phyloP scores from a whole-genome alignment of 2,329 filamentous ascomycete species.

The Diaporthe sp. region DNA sequence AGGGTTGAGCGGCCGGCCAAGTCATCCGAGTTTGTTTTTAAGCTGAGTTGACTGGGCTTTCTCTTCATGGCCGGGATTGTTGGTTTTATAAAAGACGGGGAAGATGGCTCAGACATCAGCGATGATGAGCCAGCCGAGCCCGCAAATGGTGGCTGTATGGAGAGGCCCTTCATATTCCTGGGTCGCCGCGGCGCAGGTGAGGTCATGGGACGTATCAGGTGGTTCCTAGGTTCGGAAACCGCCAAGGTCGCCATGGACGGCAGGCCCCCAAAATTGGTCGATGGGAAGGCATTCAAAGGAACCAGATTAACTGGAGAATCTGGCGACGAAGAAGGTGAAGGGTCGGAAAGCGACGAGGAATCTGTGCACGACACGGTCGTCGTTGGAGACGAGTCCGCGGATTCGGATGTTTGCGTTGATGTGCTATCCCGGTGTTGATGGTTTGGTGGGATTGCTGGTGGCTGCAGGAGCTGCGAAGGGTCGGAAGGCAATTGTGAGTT shows the following conservation, averaged over 20 bases:
- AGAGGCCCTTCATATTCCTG: conserved; percentile 88
- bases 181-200: conserved; percentile 78
- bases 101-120: conserved; percentile 75
- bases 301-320: conserved; percentile 86
- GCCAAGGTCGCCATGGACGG: conserved; percentile 62
- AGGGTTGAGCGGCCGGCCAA: conserved; percentile 63
- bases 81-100: conserved; percentile 85
- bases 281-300: conserved; percentile 77
- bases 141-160: conserved; percentile 76
- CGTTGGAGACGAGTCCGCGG: conserved; percentile 93
- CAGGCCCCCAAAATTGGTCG: conserved; percentile 67
- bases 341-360: conserved; percentile 89
- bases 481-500: conserved; percentile 54
- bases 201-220: conserved; percentile 71
- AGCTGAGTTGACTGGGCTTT: conserved; percentile 82
- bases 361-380: conserved; percentile 94
- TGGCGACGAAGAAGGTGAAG: conserved; percentile 91
- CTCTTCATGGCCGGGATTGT: conserved; percentile 78
- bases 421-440: conserved; percentile 83
- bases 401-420: conserved; percentile 84
- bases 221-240: conserved; percentile 55
- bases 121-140: conserved; percentile 61
- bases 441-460: conserved; percentile 61
- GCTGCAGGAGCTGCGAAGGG: conserved; percentile 48
- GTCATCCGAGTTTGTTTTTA: conserved; percentile 78